Conservation (phyloP, 768 basidiomycete genomes). For the Cystofilobasidium capitatum region DNA sequence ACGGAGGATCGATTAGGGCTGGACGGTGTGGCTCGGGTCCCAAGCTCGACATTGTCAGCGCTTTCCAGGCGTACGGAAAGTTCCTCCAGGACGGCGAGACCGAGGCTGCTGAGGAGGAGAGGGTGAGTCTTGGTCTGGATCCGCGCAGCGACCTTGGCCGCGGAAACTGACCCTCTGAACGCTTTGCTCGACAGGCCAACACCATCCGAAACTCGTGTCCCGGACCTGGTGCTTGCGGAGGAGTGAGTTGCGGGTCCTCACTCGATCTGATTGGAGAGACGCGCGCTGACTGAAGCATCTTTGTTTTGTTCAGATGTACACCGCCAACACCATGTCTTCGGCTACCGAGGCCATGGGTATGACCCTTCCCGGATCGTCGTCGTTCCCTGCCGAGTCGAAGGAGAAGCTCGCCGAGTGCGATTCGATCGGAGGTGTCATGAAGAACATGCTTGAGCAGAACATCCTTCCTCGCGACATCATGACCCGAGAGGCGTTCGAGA, state of each 20-base stretch:
- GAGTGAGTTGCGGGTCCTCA: constrained; percentile 50
- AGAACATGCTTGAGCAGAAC: constrained; percentile 77
- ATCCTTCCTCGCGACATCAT: constrained; percentile 91
- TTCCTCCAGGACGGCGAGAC: constrained; percentile 85
- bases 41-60: constrained; percentile 87
- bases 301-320: constrained; percentile 66
- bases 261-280: constrained; percentile 16
- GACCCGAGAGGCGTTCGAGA: constrained; percentile 93
- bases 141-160: background rate
- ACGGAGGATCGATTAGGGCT: constrained; percentile 87
- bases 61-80: constrained; percentile 95
- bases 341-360: constrained; percentile 92
- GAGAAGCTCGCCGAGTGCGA: constrained; percentile 83
- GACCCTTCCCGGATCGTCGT: constrained; percentile 92
- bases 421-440: constrained; percentile 69
- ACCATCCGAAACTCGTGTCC: constrained; percentile 90
- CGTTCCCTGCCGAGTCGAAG: constrained; percentile 82
- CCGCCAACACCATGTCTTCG: constrained; percentile 96
- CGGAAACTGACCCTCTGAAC: background rate
- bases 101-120: constrained; percentile 63
- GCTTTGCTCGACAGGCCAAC: constrained; percentile 42
- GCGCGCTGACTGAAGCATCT: background rate
- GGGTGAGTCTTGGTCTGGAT: constrained; percentile 41
- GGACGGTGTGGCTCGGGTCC: constrained; percentile 72
- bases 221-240: constrained; percentile 96